A percentile compares a stretch with the other conserved stretches of the same genome.
These are phyloP conservation scores for Microbotryum saponariae DNA, from an alignment of 1,284 basidiomycete species.

Conservation along the genomic window DNA sequence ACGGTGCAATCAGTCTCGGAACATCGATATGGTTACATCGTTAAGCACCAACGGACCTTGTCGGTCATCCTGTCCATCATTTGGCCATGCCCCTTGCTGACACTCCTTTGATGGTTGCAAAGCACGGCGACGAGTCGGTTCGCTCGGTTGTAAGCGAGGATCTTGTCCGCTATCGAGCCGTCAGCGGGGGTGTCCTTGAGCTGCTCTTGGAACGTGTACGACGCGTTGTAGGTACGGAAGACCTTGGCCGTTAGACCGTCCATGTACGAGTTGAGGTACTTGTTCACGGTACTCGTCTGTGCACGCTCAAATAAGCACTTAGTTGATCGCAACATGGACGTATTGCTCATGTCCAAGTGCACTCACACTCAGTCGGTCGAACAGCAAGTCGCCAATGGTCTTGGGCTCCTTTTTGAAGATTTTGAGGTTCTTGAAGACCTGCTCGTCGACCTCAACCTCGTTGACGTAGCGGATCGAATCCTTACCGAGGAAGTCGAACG, in stretches of 20 bases:
- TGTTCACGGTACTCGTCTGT: slow-evolving; percentile 77
- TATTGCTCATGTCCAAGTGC: slow-evolving; percentile 1
- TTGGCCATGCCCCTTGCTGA: slow-evolving; percentile 80
- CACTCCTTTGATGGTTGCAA: slow-evolving; percentile 94
- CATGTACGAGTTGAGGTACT: slow-evolving; percentile 85
- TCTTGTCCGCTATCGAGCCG: slow-evolving; percentile 77
- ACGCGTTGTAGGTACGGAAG: slow-evolving; percentile 98
- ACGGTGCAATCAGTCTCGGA: not conserved
- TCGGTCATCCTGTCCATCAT: slow-evolving; percentile 86
- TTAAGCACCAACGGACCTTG: slow-evolving; percentile 53
- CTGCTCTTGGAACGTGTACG: slow-evolving; percentile 83
- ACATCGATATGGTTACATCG: not conserved
- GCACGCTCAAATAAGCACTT: not conserved
- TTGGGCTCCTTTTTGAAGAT: slow-evolving; percentile 86
- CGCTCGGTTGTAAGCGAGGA: slow-evolving; percentile 89
- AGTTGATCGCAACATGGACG: not conserved
- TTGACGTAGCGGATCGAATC: slow-evolving; percentile 94
- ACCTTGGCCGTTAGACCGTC: slow-evolving; percentile 94
- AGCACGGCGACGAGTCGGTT: slow-evolving; percentile 91
- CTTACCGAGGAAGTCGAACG: slow-evolving; percentile 95
- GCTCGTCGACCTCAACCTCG: slow-evolving; percentile 66
- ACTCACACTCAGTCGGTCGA: slow-evolving; percentile 59
- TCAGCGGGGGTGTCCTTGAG: slow-evolving; percentile 65
- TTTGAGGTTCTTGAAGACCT: slow-evolving; percentile 83
- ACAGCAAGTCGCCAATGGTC: slow-evolving; percentile 76